Base-by-base conservation (phyloP, 768 basidiomycete genomes). In the Amanita polypyramis region DNA sequence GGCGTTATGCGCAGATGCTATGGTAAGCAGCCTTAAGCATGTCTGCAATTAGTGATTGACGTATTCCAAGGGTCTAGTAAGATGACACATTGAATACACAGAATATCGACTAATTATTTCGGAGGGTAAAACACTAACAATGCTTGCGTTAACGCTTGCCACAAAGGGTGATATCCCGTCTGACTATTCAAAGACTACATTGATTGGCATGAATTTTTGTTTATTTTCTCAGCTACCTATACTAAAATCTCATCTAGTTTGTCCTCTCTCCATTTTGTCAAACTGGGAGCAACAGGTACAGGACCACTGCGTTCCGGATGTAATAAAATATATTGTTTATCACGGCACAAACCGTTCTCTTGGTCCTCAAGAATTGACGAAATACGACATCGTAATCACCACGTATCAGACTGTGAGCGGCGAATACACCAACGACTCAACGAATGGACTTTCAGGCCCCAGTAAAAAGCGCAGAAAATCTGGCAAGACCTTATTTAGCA, bases 71-170 rank as follows among this genome's bases (percentile, higher is more conserved):
- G 73, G 73, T 27, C 61, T 75, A 62, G 72, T 72, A 60, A 62
- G 52, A 45, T n/a, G 27, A 25, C 9, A 27, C 15, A 15, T 19
- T 8, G 14, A 8, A 19, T 43, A 29, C 9, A 32, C 2, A 8
- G 8, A 20, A 19, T 34, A 41, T 17, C 32, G 32, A 19, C 41
- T 23, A 35, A 37, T n/a, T 19, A 58, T 38, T 51, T 39, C 35
- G 5, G 51, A 84, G 82, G 93, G 93, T 0, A 96, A 95, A 71
- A 96, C 94, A 0, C 68, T 96, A 35, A 91, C 88, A 0, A 90
- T 92, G 76, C 67, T 96, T 34, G 73, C 90, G 4, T 70, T 96
- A 12, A 74, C 92, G 34, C 62, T 93, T 21, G 80, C 86, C 1
- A 93, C 92, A 2, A 84, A 81, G 59, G 58, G 70, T 8, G 85